Conservation (phyloP, 495 filamentous ascomycete genomes). For the Penicillium silybi region DNA sequence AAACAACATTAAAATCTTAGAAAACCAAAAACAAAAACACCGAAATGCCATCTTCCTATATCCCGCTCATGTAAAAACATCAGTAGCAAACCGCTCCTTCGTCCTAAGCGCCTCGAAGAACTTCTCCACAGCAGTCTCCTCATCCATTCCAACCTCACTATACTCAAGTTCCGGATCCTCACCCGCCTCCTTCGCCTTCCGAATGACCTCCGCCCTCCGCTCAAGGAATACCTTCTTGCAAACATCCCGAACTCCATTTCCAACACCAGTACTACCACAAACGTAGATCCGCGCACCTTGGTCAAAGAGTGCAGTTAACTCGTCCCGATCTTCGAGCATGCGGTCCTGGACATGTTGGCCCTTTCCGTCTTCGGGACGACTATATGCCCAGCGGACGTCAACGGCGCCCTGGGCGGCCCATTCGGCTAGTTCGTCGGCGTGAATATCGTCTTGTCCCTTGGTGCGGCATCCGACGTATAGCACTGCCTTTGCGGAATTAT, state of each 20-base stretch:
- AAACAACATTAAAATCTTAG: background rate
- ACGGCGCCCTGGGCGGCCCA: conserved; percentile 61
- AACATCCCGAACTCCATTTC: conserved; percentile 53
- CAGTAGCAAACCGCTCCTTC: conserved; percentile 60
- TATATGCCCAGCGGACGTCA: conserved; percentile 54
- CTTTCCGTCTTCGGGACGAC: conserved; percentile 29
- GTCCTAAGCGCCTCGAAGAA: conserved; percentile 52
- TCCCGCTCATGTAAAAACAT: conserved; percentile 54
- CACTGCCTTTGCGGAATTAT: conserved; percentile 52
- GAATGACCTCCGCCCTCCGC: conserved; percentile 40
- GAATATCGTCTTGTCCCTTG: conserved; percentile 55
- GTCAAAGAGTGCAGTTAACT: conserved; percentile 51
- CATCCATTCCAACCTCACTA: conserved; percentile 38
- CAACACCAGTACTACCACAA: conserved; percentile 61
- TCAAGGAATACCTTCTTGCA: conserved; percentile 47
- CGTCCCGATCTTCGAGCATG: conserved; percentile 48
- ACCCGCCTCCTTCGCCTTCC: conserved; percentile 23
- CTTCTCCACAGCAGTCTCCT: conserved; percentile 43
- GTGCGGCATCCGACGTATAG: conserved; percentile 63
- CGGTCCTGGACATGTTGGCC: conserved; percentile 60
- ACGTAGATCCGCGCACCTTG: conserved; percentile 61
- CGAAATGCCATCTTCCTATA: background rate
- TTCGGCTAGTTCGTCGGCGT: conserved; percentile 52
- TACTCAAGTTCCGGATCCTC: conserved; percentile 22
- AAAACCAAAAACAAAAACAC: background rate